Conservation (phyloP, 345 rosid species). For the Arabidopsis thaliana region TAIR10.1 NC_003074.8:457501-458000, state of each 20-base stretch:
- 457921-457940: not conserved
- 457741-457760: not conserved
- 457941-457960: too few species aligned
- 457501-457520: slow-evolving; percentile 92
- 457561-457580: slow-evolving; percentile 56
- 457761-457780: not conserved
- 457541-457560: slow-evolving; percentile 76
- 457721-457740: not conserved
- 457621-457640: slow-evolving; percentile 83
- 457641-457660: slow-evolving; percentile 96
- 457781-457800: not conserved
- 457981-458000: not conserved
- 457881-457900: not conserved
- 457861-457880: too few species aligned
- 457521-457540: slow-evolving; percentile 87
- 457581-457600: slow-evolving; percentile 63
- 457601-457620: slow-evolving; percentile 62
- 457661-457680: slow-evolving; percentile 5
- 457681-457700: not conserved
- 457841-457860: not conserved
- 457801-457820: not conserved
- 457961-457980: too few species aligned
- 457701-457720: not conserved
- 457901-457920: not conserved
- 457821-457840: not conserved